phyloP scores from a whole-genome alignment of 1,139 yeast genomes.

The Diutina scorzettiae region DNA sequence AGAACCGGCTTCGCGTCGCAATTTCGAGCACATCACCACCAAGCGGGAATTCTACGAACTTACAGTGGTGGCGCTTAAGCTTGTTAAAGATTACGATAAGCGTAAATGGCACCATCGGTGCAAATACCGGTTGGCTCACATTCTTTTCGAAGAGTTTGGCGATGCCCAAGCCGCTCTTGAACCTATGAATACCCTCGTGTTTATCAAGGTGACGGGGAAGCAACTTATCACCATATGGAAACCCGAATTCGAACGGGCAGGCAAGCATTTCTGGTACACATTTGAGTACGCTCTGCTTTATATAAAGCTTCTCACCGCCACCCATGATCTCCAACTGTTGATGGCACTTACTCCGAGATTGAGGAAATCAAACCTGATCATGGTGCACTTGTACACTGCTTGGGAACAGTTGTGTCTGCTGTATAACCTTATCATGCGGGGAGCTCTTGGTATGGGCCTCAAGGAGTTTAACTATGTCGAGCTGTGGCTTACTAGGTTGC shows the following conservation, averaged over 20 bases:
- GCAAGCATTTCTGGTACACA: constrained; percentile 79
- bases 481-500: constrained; percentile 27
- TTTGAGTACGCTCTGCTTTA: constrained; percentile 57
- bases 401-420: constrained; percentile 53
- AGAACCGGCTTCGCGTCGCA: too few species aligned
- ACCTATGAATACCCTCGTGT: constrained; percentile 52
- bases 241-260: constrained; percentile 84
- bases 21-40: too few species aligned
- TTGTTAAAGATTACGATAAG: constrained; percentile 49
- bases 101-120: constrained; percentile 92
- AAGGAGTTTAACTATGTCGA: constrained; percentile 34
- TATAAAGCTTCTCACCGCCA: constrained; percentile 40
- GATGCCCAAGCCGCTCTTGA: constrained; percentile 45
- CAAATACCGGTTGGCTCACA: constrained; percentile 56
- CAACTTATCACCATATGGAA: constrained; percentile 83
- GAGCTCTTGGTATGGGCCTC: constrained; percentile 30
- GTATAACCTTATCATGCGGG: constrained; percentile 37
- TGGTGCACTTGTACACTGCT: constrained; percentile 46
- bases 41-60: constrained; percentile 6
- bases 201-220: constrained; percentile 58
- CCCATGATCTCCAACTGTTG: constrained; percentile 48
- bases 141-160: constrained; percentile 41
- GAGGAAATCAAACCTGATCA: constrained; percentile 64
- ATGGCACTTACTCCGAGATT: constrained; percentile 54
- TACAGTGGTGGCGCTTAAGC: constrained; percentile 18